phyloP scores from a whole-genome alignment of 768 basidiomycete species.

The Lentinula lateritia region DNA sequence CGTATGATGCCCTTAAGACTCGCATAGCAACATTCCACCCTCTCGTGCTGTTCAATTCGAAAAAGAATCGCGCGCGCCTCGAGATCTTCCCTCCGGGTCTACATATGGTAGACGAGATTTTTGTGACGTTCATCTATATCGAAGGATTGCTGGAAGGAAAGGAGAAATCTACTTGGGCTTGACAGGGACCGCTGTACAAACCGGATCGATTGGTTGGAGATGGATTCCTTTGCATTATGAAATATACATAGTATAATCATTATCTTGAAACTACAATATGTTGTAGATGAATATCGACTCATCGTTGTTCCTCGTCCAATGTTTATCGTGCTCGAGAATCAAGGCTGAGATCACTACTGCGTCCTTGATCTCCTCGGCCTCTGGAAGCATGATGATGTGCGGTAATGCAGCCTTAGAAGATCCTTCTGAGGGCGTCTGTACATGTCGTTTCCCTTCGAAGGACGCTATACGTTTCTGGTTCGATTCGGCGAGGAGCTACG shows the following conservation, averaged over 20 bases:
- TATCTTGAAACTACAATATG: background rate
- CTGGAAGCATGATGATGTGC: background rate
- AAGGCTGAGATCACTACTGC: background rate
- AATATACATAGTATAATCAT: background rate
- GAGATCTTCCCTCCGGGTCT: conserved; percentile 17
- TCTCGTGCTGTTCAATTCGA: conserved; percentile 5
- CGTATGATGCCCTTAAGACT: conserved; percentile 15
- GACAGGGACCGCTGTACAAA: background rate
- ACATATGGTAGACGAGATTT: conserved; percentile 20
- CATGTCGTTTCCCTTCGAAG: background rate
- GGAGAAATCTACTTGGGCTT: background rate
- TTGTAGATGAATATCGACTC: background rate
- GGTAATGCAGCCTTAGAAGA: background rate
- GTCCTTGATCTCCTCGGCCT: background rate
- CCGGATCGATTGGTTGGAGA: too few relatives aligned
- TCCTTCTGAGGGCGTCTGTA: background rate
- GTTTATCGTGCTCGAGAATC: background rate
- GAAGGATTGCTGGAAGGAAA: conserved; percentile 21
- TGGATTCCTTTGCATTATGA: too few relatives aligned
- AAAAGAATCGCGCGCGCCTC: conserved; percentile 14
- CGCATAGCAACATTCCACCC: conserved; percentile 15
- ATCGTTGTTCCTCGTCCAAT: background rate
- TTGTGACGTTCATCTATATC: conserved; percentile 24
- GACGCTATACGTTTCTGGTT: background rate
- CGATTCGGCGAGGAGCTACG: background rate